Base-by-base conservation (phyloP, 768 basidiomycete genomes). In the Rhizopogon salebrosus region DNA sequence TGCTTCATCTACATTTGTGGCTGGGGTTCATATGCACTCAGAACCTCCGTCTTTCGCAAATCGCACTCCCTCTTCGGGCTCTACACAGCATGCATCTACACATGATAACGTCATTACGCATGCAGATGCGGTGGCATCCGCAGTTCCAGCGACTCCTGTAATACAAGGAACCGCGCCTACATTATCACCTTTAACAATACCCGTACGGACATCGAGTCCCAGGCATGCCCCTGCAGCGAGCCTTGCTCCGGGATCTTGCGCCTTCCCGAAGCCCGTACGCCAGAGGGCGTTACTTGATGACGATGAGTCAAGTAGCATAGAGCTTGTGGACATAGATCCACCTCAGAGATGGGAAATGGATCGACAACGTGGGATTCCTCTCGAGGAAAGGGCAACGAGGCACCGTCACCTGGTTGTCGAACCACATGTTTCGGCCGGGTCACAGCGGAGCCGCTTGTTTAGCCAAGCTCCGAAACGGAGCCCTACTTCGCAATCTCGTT, bases 311-410 rank as follows among this genome's bases (percentile, higher is more conserved):
- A 68, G 67, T 55, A 66, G 67, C 57, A 66, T 83, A 49, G 81
- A 80, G 59, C 74, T 84, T 37, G 72, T 84, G 40, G 78, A 80
- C 35, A 57, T 74, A 49, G 76, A 76, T 53, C 76, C 59, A 41
- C 71, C 48, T 65, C 70, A 57, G 66, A 70, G 56, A 41, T 76
- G 75, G 75, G 74, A 75, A 39, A 70, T 71, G 22, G 76, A 79
- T 52, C 72, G 75, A 34, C 65, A 70, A 39, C 64, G 68, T 36
- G 78, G 77, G 4, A 56, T 76, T 9, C 66, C 72, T 43, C 62
- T 80, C 54, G 70, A 74, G 48, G 71, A 75, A 54, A 66, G 75
- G 51, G 70, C 71, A 3, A 65, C 63, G 55, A 62, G 71, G 35
- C 56, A 63, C 70, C 52, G 67, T 63, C 41, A 67, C 57, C 42